Conservation (phyloP, 1,139 yeast genomes). For the Pichia sp. region DNA sequence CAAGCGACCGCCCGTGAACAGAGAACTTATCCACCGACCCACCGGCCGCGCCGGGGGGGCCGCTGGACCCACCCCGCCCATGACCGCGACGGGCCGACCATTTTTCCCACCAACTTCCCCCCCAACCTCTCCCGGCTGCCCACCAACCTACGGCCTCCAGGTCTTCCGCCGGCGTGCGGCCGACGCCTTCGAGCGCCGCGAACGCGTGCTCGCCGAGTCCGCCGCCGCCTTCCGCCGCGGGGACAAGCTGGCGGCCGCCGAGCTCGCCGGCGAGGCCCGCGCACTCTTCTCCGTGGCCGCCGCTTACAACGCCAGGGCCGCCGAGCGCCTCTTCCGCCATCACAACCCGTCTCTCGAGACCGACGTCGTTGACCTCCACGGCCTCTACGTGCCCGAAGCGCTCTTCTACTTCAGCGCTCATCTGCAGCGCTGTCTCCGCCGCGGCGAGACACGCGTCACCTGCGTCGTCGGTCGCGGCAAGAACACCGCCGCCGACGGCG, state of each 20-base stretch:
- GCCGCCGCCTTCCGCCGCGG: neutral
- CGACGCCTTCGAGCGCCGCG: neutral
- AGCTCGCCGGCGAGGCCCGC: neutral
- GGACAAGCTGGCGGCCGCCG: neutral
- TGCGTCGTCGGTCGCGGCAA: constrained; percentile 7
- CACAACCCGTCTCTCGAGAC: constrained; percentile 4
- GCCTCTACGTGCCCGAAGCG: constrained; percentile 4
- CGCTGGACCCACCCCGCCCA: neutral
- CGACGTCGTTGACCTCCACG: constrained; percentile 4
- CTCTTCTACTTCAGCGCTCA: constrained; percentile 3
- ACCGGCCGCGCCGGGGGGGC: neutral
- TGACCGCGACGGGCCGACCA: too few species aligned
- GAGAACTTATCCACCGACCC: neutral
- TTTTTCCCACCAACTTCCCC: neutral
- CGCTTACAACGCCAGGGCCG: neutral
- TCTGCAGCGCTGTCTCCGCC: neutral
- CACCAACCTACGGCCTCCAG: neutral
- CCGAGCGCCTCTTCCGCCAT: neutral
- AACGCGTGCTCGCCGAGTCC: neutral
- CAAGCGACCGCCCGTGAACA: neutral
- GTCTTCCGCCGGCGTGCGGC: neutral
- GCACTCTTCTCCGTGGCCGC: neutral
- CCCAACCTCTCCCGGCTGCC: neutral
- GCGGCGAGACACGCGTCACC: neutral
- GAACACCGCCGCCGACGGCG: constrained; percentile 1